Evolutionary conservation across 805 yeast genomes (phyloP), one percentile per base, ranked within the genome.

Genomic region (Yarrowia divulgata): DNA sequence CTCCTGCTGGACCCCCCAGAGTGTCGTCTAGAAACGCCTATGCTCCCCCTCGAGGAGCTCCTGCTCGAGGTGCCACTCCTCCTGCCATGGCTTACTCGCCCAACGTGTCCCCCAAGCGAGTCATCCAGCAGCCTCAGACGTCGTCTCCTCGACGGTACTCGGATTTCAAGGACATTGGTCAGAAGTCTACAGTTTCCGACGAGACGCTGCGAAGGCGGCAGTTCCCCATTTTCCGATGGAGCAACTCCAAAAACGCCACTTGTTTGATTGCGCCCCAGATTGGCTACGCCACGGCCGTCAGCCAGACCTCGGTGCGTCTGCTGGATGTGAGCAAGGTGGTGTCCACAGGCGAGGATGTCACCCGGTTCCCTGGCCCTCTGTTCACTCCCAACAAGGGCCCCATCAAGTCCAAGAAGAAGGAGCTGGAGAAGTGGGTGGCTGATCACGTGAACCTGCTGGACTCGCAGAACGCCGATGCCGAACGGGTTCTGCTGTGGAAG

Each of bases 191-290:
- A 0, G 45, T 43, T 3, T 32, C 62, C 3, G 71, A 72, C 8
- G 85, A 84, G 66, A 84, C 87, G 32, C 77, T 89, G 66, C 77
- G 82, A 32, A 78, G 80, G 58, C 82, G 90, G 68, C 97, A 90
- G 75, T 90, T 89, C 78, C 97, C 97, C 0, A 75, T 92, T 42
- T 89, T 91, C 75, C 82, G 84, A 70, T 92, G 95, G 90, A 81
- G 86, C 35, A 79, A 79, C 23, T 81, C 86, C 2, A 77, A 79
- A 8, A 83, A 80, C 57, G 74, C 85, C 19, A 82, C 84, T 3
- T 80, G 81, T 45, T 80, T 83, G 69, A 74, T 85, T 54, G 86
- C 88, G 8, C 72, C 79, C 1, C 69, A 76, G 0, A 71, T 83
- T 3, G 73, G 84, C 12, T 73, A 74, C n/a, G 71, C 73, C 5